Conservation (phyloP, 2,329 filamentous ascomycete species). For the Hyphodiscus sp. region DNA sequence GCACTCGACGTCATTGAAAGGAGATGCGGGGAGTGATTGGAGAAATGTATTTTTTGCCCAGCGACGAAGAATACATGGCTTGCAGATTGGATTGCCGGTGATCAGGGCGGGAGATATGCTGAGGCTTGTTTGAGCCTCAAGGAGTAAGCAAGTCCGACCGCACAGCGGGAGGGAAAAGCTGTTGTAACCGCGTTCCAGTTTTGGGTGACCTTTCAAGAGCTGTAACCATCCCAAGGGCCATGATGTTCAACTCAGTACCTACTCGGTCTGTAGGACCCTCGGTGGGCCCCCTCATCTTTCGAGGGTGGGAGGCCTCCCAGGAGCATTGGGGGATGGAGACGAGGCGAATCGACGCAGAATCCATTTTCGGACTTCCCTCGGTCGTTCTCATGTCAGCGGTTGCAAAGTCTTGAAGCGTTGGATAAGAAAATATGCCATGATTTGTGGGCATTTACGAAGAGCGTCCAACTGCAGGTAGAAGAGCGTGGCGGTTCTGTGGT, state of each 20-base stretch:
- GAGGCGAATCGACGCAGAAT: background rate
- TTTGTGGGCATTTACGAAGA: background rate
- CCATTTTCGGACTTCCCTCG: background rate
- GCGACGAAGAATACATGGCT: background rate
- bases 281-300: background rate
- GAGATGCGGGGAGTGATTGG: slow-evolving; percentile 17
- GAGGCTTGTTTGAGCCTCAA: background rate
- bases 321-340: background rate
- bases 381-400: background rate
- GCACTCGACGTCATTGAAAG: slow-evolving; percentile 9
- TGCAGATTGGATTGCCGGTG: background rate
- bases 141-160: background rate
- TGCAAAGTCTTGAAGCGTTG: background rate
- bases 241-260: background rate
- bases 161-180: too few species aligned
- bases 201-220: too few species aligned
- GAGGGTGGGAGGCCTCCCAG: background rate
- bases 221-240: background rate
- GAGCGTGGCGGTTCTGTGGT: background rate
- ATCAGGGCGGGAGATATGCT: background rate
- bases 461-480: background rate
- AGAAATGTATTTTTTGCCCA: background rate
- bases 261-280: background rate
- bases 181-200: too few species aligned
- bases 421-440: background rate